Percentiles rank a stretch among this genome's conserved stretches.
phyloP scores from a whole-genome alignment of 2,329 filamentous ascomycete species.

The Ceratocystiopsis sp. region DNA sequence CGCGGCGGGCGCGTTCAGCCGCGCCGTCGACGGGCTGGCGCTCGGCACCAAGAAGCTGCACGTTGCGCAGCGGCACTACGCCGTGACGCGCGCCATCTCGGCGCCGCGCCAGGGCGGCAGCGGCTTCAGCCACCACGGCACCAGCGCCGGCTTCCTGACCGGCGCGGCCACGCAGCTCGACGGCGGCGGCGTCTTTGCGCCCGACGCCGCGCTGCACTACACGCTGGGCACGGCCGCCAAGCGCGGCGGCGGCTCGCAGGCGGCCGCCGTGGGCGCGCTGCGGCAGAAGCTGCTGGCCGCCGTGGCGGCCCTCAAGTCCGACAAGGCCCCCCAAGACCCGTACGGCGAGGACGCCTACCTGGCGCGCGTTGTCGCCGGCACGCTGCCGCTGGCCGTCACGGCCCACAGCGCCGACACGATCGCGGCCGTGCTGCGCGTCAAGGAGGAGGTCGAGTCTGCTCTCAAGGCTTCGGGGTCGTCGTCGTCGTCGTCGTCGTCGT shows the following conservation, averaged over 20 bases:
- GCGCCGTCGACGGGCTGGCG: conserved; percentile 38
- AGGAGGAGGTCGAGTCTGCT: conserved; percentile 33
- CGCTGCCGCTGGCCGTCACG: conserved; percentile 37
- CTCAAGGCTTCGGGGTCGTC: neutral
- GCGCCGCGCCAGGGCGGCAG: conserved; percentile 29
- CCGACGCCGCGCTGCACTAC: conserved; percentile 38
- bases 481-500: conserved; percentile 4
- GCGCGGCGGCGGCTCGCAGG: conserved; percentile 29
- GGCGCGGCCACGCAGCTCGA: conserved; percentile 28
- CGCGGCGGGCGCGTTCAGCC: conserved; percentile 28
- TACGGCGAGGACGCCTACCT: conserved; percentile 34
- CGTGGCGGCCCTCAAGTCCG: too few species aligned
- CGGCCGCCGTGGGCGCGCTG: conserved; percentile 33
- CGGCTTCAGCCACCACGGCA: conserved; percentile 31
- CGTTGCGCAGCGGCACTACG: conserved; percentile 30
- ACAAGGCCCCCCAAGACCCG: conserved; percentile 18
- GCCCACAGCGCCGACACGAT: conserved; percentile 48
- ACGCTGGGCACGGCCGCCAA: conserved; percentile 33
- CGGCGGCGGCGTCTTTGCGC: conserved; percentile 31
- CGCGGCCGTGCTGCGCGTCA: conserved; percentile 39
- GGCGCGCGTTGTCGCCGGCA: conserved; percentile 34
- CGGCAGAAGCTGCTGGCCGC: conserved; percentile 37
- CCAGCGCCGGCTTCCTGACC: conserved; percentile 41
- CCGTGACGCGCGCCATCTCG: conserved; percentile 41
- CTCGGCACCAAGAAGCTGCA: conserved; percentile 39